Conservation (phyloP, 2,329 filamentous ascomycete species). For the Pseudocercospora vitis region DNA sequence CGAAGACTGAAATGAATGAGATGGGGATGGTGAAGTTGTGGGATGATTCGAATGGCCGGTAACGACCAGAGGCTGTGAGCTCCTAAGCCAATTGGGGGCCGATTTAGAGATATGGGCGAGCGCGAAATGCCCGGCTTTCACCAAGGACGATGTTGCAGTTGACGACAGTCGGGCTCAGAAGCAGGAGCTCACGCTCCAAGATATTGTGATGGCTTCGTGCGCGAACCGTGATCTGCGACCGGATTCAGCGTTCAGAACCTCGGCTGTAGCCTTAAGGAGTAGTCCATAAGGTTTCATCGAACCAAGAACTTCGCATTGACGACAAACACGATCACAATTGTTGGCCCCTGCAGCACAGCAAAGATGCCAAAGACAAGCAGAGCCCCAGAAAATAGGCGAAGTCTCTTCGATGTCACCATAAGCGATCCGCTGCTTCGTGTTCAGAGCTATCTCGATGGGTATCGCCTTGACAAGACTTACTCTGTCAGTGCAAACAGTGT, state of each 20-base stretch:
- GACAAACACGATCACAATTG: too few species aligned
- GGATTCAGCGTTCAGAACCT: too few species aligned
- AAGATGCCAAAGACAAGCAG: neutral
- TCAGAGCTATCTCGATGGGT: constrained; percentile 16
- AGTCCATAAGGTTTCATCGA: too few species aligned
- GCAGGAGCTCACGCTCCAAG: too few species aligned
- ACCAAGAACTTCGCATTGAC: too few species aligned
- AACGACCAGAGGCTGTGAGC: neutral
- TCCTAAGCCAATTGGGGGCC: neutral
- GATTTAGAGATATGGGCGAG: neutral
- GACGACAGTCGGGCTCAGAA: too few species aligned
- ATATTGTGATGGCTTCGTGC: too few species aligned
- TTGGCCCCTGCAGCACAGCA: neutral
- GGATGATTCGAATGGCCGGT: neutral
- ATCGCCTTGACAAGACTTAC: constrained; percentile 11
- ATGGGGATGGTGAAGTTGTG: neutral
- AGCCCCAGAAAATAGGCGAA: neutral
- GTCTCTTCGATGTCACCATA: constrained; percentile 15
- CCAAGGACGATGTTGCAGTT: too few species aligned
- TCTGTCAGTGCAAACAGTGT: neutral
- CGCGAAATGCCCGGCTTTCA: too few species aligned
- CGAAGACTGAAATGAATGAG: neutral
- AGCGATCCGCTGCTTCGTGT: constrained; percentile 15
- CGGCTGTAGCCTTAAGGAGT: too few species aligned
- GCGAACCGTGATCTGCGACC: too few species aligned